Percentiles rank a stretch among this genome's conserved stretches.
phyloP scores from a whole-genome alignment of 352 stramenopile species.

The Phytophthora vignae region DNA sequence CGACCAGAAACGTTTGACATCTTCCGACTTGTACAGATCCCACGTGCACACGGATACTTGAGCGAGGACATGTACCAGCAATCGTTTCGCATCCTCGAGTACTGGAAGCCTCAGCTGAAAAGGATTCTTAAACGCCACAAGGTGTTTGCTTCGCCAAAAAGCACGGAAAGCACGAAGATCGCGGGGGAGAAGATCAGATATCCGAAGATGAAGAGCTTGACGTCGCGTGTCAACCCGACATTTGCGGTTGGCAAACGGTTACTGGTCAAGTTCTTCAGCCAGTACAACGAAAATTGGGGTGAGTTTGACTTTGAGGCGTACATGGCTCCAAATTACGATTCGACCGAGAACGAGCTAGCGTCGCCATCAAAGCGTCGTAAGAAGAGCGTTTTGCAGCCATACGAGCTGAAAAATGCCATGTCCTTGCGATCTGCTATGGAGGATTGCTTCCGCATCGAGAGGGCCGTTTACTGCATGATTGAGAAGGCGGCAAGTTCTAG shows the following conservation, averaged over 20 bases:
- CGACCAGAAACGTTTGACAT: constrained; percentile 73
- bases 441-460: constrained; percentile 78
- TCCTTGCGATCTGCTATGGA: constrained; percentile 78
- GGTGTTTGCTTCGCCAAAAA: constrained; percentile 27
- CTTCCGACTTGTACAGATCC: constrained; percentile 71
- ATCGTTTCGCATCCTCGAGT: constrained; percentile 64
- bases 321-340: constrained; percentile 62
- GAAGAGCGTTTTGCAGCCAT: constrained; percentile 44
- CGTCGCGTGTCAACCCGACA: constrained; percentile 80
- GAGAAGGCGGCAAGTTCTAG: constrained; percentile 13
- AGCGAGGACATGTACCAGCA: constrained; percentile 67
- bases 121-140: constrained; percentile 65
- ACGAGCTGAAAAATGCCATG: constrained; percentile 68
- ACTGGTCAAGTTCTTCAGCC: constrained; percentile 87
- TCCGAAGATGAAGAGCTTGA: constrained; percentile 65
- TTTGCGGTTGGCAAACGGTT: constrained; percentile 69
- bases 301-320: constrained; percentile 81
- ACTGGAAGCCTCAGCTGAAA: constrained; percentile 67
- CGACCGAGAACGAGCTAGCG: constrained; percentile 9
- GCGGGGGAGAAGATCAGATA: constrained; percentile 37
- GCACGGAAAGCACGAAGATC: constrained; percentile 2
- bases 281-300: constrained; percentile 85
- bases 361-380: constrained; percentile 54
- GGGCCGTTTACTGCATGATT: constrained; percentile 66
- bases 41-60: constrained; percentile 63